Conservation (phyloP, 2,329 filamentous ascomycete species). For the Dothidotthia symphoricarpi region DNA sequence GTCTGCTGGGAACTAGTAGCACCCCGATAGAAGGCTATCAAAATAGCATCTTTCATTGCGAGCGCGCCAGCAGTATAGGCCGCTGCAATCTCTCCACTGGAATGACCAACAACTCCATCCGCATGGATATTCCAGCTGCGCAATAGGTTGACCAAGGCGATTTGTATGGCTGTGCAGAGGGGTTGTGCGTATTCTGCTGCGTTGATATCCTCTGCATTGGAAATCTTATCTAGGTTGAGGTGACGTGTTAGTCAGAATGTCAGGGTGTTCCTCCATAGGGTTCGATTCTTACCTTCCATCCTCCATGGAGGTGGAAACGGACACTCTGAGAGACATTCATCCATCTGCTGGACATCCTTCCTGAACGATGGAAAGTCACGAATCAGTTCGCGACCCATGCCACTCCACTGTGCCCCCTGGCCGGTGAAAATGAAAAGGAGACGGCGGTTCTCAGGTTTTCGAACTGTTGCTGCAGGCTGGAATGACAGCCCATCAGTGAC, state of each 20-base stretch:
- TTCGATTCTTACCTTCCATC: no score
- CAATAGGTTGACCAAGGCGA: constrained; percentile 16
- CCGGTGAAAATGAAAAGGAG: constrained; percentile 35
- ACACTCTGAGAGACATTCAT: no score
- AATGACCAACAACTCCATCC: constrained; percentile 38
- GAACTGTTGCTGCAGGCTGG: no score
- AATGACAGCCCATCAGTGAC: no score
- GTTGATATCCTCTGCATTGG: no score
- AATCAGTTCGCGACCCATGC: constrained; percentile 5
- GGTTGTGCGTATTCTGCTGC: constrained; percentile 22
- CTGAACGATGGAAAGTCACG: constrained; percentile 3
- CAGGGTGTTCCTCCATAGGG: no score
- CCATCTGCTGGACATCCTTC: no score
- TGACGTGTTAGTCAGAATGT: no score
- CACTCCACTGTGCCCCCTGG: constrained; percentile 37
- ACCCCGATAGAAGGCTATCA: constrained; percentile 17
- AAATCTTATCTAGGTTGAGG: no score
- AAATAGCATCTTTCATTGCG: constrained; percentile 18
- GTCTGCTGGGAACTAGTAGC: background rate
- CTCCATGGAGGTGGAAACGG: no score
- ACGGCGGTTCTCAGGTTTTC: no score
- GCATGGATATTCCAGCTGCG: constrained; percentile 10
- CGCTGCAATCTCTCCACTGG: constrained; percentile 45
- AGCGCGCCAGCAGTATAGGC: constrained; percentile 36
- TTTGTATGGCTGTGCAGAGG: constrained; percentile 23